phyloP scores from a whole-genome alignment of 176 grass and related monocot species.

The Alloteropsis semialata region DNA sequence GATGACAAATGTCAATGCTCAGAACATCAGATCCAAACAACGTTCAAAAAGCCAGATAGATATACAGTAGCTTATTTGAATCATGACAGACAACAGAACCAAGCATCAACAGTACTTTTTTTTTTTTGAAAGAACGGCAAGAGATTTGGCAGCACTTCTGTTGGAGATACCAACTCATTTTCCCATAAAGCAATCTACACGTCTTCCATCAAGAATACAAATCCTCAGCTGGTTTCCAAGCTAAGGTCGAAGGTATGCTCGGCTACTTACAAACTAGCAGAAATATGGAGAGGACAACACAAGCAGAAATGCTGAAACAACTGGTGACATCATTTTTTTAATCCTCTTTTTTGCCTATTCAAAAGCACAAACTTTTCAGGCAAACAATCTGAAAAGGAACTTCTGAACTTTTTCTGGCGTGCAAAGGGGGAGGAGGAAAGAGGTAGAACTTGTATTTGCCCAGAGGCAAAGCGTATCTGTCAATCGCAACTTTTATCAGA shows the following conservation, averaged over 20 bases:
- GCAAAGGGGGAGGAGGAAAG: neutral
- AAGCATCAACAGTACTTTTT: neutral
- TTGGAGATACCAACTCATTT: neutral
- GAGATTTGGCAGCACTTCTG: no score
- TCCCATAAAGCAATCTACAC: neutral
- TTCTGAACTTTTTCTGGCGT: neutral
- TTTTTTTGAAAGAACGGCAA: no score
- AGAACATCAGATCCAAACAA: neutral
- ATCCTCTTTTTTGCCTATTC: neutral
- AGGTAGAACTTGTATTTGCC: neutral
- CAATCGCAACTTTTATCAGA: neutral
- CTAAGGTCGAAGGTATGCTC: neutral
- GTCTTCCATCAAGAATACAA: neutral
- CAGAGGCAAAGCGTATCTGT: neutral
- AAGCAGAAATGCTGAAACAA: neutral
- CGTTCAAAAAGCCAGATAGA: neutral
- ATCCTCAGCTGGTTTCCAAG: neutral
- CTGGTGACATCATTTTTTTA: neutral
- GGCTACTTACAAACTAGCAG: neutral
- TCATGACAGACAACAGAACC: neutral
- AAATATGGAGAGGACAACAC: neutral
- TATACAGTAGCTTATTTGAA: neutral
- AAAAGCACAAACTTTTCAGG: constrained; percentile 13
- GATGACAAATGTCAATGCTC: neutral
- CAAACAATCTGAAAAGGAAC: constrained; percentile 23